Base-by-base conservation (phyloP, 2,329 filamentous ascomycete species). In the Xylariaceae sp. region DNA sequence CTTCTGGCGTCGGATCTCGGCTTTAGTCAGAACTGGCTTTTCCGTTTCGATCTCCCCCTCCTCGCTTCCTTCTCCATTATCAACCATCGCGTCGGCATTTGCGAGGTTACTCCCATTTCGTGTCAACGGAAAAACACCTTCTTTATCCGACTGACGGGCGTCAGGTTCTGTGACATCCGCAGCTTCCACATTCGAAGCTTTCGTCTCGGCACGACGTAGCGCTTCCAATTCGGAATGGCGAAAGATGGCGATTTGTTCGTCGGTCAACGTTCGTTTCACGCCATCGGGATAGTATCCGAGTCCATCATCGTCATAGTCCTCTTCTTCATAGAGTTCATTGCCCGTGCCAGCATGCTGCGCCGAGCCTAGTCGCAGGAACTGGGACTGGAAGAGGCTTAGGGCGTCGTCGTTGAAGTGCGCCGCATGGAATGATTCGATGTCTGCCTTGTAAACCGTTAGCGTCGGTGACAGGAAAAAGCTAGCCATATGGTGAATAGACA, bases 241-340 rank as follows among this genome's bases (percentile, higher is more conserved):
- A 69, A 96, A 96, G 58, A 96, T 92, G 51, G 83, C 83, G 62
- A 96, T 89, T 74, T 96, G 89, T 63, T 91, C 88, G 66, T 96
- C 89, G 7, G 91, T 96, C 64, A 97, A 76, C 19, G 91, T 96
- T 41, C 92, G 86, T 68, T 94, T 94, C 58, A 85, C 83, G 2
- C 92, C 91, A 66, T 97, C 91, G 1, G 81, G 72, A 63, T 97
- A 97, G 70, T 89, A 92, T 19, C 91, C 92, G 12, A 96, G 75
- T 1, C 74, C 83, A 65, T 89, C 87, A 40, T 85, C 81, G 19
- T 76, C 69, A 2, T 71, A 68, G 56, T 74, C 53, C 6, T 42
- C 41, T 35, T 48, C 51, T 12, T 42, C 45, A 19, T 72, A 69
- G 39, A 71, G 61, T 1, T 67, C 59, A 31, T 66, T 57, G 37